phyloP scores from a whole-genome alignment of 768 basidiomycete species.

The Xerocomus spinulosus region DNA sequence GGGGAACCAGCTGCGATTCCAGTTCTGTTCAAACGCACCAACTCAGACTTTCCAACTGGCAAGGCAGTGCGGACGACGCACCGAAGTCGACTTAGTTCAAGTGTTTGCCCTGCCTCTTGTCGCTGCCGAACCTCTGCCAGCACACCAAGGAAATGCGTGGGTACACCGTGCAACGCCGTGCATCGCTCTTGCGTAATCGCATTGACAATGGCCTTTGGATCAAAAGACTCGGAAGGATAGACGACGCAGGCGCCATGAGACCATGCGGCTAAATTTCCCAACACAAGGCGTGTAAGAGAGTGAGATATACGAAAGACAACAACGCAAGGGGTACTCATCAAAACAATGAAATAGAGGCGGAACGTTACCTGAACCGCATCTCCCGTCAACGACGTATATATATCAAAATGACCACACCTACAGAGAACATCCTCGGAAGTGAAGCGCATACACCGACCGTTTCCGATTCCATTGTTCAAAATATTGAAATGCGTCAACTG shows the following conservation, averaged over 20 bases:
- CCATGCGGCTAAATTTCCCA: constrained; percentile 80
- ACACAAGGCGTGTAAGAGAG: constrained; percentile 56
- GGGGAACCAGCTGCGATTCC: constrained; percentile 81
- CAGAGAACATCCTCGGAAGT: constrained; percentile 65
- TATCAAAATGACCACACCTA: constrained; percentile 29
- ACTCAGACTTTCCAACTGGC: neutral
- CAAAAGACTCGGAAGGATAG: constrained; percentile 63
- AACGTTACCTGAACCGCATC: constrained; percentile 55
- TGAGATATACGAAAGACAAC: constrained; percentile 8
- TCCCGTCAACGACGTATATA: constrained; percentile 1
- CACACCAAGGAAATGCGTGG: constrained; percentile 79
- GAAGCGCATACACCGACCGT: constrained; percentile 67
- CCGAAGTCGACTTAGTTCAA: constrained; percentile 55
- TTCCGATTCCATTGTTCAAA: constrained; percentile 70
- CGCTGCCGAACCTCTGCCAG: constrained; percentile 61
- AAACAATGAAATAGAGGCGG: constrained; percentile 87
- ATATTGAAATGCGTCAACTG: constrained; percentile 77
- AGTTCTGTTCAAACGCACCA: constrained; percentile 43
- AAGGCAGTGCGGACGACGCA: constrained; percentile 25
- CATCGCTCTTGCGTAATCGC: constrained; percentile 65
- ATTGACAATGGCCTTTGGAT: constrained; percentile 65
- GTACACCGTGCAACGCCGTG: constrained; percentile 79
- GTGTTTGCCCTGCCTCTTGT: constrained; percentile 37
- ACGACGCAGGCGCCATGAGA: constrained; percentile 68
- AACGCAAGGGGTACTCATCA: constrained; percentile 54